Percentiles rank a stretch among this genome's conserved stretches.
phyloP scores from a whole-genome alignment of 2,329 filamentous ascomycete species.

The Moelleriella libera region DNA sequence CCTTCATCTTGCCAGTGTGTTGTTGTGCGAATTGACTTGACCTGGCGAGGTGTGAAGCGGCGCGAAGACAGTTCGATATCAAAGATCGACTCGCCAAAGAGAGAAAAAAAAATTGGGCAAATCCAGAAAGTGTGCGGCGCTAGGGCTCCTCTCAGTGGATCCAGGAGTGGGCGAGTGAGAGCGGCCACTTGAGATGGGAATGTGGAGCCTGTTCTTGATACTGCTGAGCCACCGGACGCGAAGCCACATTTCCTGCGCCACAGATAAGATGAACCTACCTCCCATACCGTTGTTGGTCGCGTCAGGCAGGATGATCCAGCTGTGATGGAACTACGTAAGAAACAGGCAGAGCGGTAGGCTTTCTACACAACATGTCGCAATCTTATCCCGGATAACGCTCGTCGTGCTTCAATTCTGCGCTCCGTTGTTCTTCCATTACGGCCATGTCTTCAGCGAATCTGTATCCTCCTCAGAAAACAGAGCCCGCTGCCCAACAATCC shows the following conservation, averaged over 20 bases:
- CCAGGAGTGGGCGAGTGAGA: background rate
- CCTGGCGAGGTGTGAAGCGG: slow-evolving; percentile 22
- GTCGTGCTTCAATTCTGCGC: background rate
- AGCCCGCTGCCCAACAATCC: slow-evolving; percentile 6
- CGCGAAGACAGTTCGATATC: slow-evolving; percentile 11
- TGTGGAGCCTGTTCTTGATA: too few species aligned
- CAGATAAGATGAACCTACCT: background rate
- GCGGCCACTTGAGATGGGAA: background rate
- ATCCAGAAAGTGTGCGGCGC: slow-evolving; percentile 26
- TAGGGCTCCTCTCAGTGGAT: slow-evolving; percentile 20
- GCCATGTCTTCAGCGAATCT: slow-evolving; percentile 24
- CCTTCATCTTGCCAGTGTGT: slow-evolving; percentile 34
- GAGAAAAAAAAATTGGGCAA: slow-evolving; percentile 20
- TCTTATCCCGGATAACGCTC: background rate
- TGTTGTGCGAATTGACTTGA: slow-evolving; percentile 30
- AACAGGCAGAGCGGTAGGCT: too few species aligned
- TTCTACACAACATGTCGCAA: too few species aligned
- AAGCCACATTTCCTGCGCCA: background rate
- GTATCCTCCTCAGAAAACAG: slow-evolving; percentile 20
- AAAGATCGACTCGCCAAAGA: background rate
- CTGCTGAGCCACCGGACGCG: too few species aligned
- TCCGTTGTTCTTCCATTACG: background rate
- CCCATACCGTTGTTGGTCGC: too few species aligned
- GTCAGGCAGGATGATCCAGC: too few species aligned
- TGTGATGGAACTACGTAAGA: too few species aligned